Evolutionary conservation across 2,329 filamentous ascomycete genomes (phyloP), one percentile per base, ranked within the genome.

Genomic region (Diaporthe sp.): DNA sequence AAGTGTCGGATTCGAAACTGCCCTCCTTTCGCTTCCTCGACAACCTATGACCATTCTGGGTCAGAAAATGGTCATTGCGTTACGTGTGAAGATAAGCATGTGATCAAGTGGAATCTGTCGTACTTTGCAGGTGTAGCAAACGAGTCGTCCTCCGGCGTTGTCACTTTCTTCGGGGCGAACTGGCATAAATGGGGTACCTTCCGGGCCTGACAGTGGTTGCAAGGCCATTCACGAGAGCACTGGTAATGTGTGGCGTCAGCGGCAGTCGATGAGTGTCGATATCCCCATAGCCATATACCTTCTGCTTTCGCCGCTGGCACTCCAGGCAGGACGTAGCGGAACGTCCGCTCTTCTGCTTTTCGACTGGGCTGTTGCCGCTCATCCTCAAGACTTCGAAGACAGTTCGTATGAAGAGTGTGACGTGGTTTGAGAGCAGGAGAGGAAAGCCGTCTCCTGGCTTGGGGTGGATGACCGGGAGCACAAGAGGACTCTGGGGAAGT

Each of bases 141-240:
- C 17, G 74, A 72, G 34, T 78, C 73, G 25, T 78, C 75, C 9
- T 76, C 63, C 20, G 77, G 75, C n/a, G 72, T 74, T 12, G 70
- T 71, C 17, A 77, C 65, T 37, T 82, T 85, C 73, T 84, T 86
- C 37, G 80, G 78, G 0, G 81, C 79, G 78, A 88, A 88, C 72
- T 86, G 84, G 79, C 87, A 89, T 4, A 87, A 80, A 81, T 88
- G 87, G 44, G 87, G 84, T 1, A 88, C 86, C 74, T 85, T 85
- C 77, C 87, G 82, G 44, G 85, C 81, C 77, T 86, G 84, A 77
- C 87, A 89, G 77, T 88, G 86, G 76, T 88, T 87, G 79, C 87
- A 89, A 3, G 87, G 87, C 84, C 87, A 89, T 79, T 87, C 82
- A 47, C 86, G 85, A 76, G 85, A 87, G 78, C 87, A 89, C 87